Evolutionary conservation across 2,329 filamentous ascomycete species (phyloP), one percentile per base, ranked within the genome.

Genomic region (Myrmaecium sp.): DNA sequence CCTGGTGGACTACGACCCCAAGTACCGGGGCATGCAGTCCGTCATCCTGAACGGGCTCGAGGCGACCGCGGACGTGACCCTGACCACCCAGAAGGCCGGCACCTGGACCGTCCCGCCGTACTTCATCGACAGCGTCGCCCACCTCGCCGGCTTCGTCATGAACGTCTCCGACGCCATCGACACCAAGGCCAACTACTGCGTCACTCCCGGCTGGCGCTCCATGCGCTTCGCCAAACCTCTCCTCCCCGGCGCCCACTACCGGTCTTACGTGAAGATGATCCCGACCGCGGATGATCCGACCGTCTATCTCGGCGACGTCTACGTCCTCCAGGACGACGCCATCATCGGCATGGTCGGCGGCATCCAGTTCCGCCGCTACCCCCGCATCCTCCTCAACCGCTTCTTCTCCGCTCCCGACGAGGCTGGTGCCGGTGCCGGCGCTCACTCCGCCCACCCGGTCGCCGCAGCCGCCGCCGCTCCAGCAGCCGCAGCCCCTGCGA

Each of bases 271-370:
- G 13, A 39, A 38, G 30, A 43, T 44, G 41, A 32, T 34, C 2
- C 34, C 34, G 7, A 8, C 20, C 9, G 16, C 8, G 5, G 40
- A 45, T 2, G 44, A 54, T 10, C 25, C 38, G 3, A 41, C 38
- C 6, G 30, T 49, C 10, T 56, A 42, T 30, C 25, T 38, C 1
- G 56, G 56, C 12, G 55, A 58, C 30, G 43, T 57, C 3, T 55
- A 52, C 27, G 40, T 55, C 11, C 28, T 55, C 2, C 45, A 52
- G 8, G 41, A 46, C 5, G 37, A 37, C 5, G 30, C 23, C 2
- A 40, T 56, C 10, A 32, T 56, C 1, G 54, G 46, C 2, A 32
- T 47, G 25, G 38, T 52, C 2, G 42, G 36, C 3, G 41, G 39
- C 2, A 41, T 48, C 17, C 30, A 37, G 24, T 46, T 46, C 34